phyloP scores from a whole-genome alignment of 2,329 filamentous ascomycete genomes.

The Fusarium guadeloupense region DNA sequence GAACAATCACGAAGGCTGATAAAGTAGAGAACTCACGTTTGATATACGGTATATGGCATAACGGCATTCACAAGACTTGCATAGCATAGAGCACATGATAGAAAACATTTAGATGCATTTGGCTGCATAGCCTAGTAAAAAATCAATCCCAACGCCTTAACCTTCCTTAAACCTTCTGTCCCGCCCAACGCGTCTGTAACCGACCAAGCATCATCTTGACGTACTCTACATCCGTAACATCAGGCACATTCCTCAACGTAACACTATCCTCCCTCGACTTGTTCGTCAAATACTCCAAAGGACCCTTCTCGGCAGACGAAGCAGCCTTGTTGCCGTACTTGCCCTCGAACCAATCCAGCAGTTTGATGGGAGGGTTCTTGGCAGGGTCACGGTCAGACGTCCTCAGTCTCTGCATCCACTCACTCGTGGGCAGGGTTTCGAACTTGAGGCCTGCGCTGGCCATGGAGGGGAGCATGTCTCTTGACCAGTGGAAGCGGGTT shows the following conservation, averaged over 20 bases:
- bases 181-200: conserved; percentile 11
- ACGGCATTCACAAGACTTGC: not conserved
- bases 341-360: conserved; percentile 60
- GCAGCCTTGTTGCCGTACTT: conserved; percentile 38
- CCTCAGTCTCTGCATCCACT: conserved; percentile 57
- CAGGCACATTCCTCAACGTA: conserved; percentile 25
- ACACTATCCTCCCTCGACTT: conserved; percentile 29
- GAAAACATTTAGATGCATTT: not conserved
- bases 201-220: conserved; percentile 25
- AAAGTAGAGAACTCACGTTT: not conserved
- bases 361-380: conserved; percentile 61
- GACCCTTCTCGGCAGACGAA: conserved; percentile 15
- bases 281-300: conserved; percentile 24
- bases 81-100: conserved; percentile 1
- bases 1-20: not conserved
- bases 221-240: conserved; percentile 29
- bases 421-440: conserved; percentile 52
- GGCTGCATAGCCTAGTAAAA: not conserved
- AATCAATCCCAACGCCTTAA: not conserved
- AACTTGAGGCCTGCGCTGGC: conserved; percentile 55
- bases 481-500: conserved; percentile 57
- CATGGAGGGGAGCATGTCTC: conserved; percentile 60
- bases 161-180: not conserved
- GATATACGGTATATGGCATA: not conserved
- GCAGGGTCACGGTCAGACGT: conserved; percentile 55